These are phyloP conservation scores for Bacidia rubella DNA, from an alignment of 495 filamentous ascomycete species.

Conservation along the genomic window DNA sequence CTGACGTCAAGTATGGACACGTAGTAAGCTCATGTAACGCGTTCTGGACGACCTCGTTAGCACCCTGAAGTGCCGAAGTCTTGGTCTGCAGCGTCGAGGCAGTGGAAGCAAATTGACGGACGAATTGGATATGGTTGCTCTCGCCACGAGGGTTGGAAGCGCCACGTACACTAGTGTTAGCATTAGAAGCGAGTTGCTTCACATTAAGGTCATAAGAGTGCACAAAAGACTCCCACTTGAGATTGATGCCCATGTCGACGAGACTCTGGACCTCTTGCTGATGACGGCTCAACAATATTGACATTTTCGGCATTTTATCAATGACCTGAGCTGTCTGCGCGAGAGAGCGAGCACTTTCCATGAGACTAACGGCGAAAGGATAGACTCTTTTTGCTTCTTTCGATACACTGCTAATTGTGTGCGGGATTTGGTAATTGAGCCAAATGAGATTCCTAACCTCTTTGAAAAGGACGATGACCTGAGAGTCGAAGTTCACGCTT, in stretches of 20 bases:
- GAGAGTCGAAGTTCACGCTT: slow-evolving; percentile 88
- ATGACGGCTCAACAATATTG: slow-evolving; percentile 77
- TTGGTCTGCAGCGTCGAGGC: slow-evolving; percentile 80
- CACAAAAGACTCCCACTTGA: slow-evolving; percentile 95
- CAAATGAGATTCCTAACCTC: slow-evolving; percentile 94
- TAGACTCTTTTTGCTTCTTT: slow-evolving; percentile 97
- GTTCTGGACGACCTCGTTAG: slow-evolving; percentile 73
- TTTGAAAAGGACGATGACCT: slow-evolving; percentile 95
- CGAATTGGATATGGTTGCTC: slow-evolving; percentile 90
- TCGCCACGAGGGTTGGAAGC: slow-evolving; percentile 54
- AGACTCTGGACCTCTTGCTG: slow-evolving; percentile 73
- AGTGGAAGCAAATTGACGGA: slow-evolving; percentile 76
- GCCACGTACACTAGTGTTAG: slow-evolving; percentile 15
- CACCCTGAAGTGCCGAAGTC: slow-evolving; percentile 58
- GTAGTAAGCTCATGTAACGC: slow-evolving; percentile 69
- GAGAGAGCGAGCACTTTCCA: slow-evolving; percentile 90
- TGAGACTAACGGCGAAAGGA: slow-evolving; percentile 90
- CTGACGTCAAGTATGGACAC: slow-evolving; percentile 62
- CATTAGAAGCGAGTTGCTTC: slow-evolving; percentile 48
- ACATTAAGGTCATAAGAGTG: slow-evolving; percentile 88
- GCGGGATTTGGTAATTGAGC: slow-evolving; percentile 84
- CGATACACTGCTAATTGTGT: slow-evolving; percentile 84
- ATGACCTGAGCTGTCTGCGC: slow-evolving; percentile 77
- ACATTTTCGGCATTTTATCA: slow-evolving; percentile 66
- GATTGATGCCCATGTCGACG: slow-evolving; percentile 69